Evolutionary conservation across 2,329 filamentous ascomycete species (phyloP).

Genomic region (Penicillium sp.): DNA sequence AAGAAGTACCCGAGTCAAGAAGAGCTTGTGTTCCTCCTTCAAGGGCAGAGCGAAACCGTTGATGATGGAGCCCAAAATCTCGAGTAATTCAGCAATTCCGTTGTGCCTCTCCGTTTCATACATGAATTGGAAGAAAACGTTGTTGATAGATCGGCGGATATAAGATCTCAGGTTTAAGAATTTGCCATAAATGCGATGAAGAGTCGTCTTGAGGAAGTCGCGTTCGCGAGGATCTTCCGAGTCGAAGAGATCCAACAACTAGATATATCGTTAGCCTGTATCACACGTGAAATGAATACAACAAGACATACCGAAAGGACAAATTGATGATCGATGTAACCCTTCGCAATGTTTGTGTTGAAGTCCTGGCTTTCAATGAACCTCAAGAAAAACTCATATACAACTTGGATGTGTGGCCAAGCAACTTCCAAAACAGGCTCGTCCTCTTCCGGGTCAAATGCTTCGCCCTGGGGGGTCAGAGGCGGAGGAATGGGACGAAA

Average conservation of each 20-base stretch:
- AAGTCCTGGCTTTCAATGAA: slow-evolving; percentile 99
- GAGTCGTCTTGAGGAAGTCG: slow-evolving; percentile 96
- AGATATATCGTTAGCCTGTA: slow-evolving; percentile 12
- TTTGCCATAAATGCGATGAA: slow-evolving; percentile 98
- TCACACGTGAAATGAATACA: background rate
- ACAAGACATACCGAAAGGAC: slow-evolving; percentile 68
- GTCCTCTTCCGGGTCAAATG: slow-evolving; percentile 97
- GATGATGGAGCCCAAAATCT: slow-evolving; percentile 98
- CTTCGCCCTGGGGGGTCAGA: slow-evolving; percentile 96
- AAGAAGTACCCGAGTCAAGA: slow-evolving; percentile 88
- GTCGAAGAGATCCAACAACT: slow-evolving; percentile 96
- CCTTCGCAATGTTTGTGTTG: slow-evolving; percentile 99
- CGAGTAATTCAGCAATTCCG: slow-evolving; percentile 91
- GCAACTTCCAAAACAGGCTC: slow-evolving; percentile 97
- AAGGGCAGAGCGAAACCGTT: slow-evolving; percentile 95
- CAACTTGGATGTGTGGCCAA: slow-evolving; percentile 98
- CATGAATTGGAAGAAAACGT: slow-evolving; percentile 99
- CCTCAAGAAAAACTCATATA: slow-evolving; percentile 98
- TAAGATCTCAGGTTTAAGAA: slow-evolving; percentile 97
- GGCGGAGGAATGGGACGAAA: slow-evolving; percentile 96
- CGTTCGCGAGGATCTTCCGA: slow-evolving; percentile 96
- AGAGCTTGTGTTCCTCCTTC: slow-evolving; percentile 98
- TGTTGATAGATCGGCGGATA: slow-evolving; percentile 98
- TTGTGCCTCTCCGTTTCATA: slow-evolving; percentile 99
- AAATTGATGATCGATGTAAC: slow-evolving; percentile 97